phyloP scores from a whole-genome alignment of 1,284 basidiomycete species.

The Lentinula novae-zelandiae region DNA sequence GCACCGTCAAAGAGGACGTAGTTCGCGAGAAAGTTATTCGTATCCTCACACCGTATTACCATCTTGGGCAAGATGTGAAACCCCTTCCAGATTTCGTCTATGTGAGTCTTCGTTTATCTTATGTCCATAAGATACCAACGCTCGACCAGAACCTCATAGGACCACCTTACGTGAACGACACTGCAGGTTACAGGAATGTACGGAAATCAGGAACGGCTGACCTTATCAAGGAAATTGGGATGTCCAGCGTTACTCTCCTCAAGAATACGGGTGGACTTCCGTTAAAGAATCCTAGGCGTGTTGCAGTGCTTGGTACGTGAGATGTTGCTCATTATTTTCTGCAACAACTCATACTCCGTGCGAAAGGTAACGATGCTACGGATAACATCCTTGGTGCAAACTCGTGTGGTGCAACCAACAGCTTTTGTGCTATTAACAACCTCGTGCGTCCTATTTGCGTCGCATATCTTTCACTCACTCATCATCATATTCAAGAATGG shows the following conservation, averaged over 20 bases:
- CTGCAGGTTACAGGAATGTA: slow-evolving; percentile 12
- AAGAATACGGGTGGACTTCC: slow-evolving; percentile 18
- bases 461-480: neutral
- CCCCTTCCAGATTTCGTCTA: neutral
- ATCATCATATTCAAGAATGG: slow-evolving; percentile 11
- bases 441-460: neutral
- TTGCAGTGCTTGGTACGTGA: slow-evolving; percentile 7
- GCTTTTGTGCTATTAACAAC: neutral
- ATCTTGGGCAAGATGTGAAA: slow-evolving; percentile 9
- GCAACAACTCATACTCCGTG: neutral
- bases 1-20: slow-evolving; percentile 14
- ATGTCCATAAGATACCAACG: neutral
- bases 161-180: slow-evolving; percentile 7
- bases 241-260: slow-evolving; percentile 15
- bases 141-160: slow-evolving; percentile 4
- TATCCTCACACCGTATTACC: slow-evolving; percentile 11
- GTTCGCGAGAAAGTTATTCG: slow-evolving; percentile 15
- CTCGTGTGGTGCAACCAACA: neutral
- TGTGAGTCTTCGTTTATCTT: neutral
- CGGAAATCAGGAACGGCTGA: slow-evolving; percentile 1
- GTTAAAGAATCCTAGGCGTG: neutral
- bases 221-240: slow-evolving; percentile 15
- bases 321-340: neutral
- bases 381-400: slow-evolving; percentile 4
- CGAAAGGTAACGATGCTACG: slow-evolving; percentile 1